Evolutionary conservation across 352 stramenopile genomes (phyloP).

Genomic region (Phytophthora litchii): DNA sequence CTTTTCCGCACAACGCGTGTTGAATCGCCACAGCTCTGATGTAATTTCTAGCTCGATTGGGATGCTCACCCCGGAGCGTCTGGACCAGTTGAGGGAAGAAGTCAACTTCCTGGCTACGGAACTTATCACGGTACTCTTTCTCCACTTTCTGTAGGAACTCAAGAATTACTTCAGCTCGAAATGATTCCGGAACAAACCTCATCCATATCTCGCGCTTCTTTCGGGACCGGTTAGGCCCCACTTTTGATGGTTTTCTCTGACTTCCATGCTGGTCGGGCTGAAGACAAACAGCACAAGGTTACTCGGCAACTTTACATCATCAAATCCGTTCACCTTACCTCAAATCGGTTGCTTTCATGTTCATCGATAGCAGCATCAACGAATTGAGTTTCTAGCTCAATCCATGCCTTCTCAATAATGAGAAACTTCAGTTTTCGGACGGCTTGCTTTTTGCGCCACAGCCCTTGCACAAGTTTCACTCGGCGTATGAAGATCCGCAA

Average conservation of each 20-base stretch:
- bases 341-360: constrained; percentile 41
- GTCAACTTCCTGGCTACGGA: constrained; percentile 63
- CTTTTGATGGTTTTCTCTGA: constrained; percentile 30
- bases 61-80: constrained; percentile 59
- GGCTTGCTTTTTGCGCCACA: constrained; percentile 56
- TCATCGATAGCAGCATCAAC: constrained; percentile 55
- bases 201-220: constrained; percentile 47
- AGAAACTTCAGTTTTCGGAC: constrained; percentile 44
- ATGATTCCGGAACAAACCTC: constrained; percentile 43
- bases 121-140: constrained; percentile 38
- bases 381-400: constrained; percentile 50
- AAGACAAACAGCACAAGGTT: neutral
- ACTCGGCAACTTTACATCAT: neutral
- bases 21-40: constrained; percentile 52
- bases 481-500: constrained; percentile 56
- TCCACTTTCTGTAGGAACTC: constrained; percentile 50
- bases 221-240: constrained; percentile 17
- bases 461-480: constrained; percentile 55
- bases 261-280: constrained; percentile 15
- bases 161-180: constrained; percentile 45
- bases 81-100: constrained; percentile 71
- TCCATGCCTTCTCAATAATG: constrained; percentile 53
- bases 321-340: constrained; percentile 30
- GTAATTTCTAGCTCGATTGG: constrained; percentile 61
- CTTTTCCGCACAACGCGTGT: constrained; percentile 47